A percentile compares a stretch with the other conserved stretches of the same genome.
phyloP scores from a whole-genome alignment of 371 early-diverging fungal genomes.

The Rhizopus sp. region DNA sequence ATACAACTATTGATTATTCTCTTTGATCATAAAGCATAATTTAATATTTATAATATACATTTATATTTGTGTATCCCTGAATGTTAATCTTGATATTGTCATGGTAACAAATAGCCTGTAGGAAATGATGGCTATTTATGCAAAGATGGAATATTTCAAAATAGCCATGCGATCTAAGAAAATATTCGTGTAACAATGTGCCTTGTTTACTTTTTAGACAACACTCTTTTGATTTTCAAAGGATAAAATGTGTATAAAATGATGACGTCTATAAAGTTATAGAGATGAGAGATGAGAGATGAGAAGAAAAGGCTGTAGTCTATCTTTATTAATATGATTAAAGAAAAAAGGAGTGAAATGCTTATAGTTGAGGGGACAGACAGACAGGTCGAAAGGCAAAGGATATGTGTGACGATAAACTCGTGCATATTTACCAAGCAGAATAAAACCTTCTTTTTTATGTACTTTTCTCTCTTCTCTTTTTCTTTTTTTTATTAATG shows the following conservation, averaged over 20 bases:
- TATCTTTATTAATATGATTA: background rate
- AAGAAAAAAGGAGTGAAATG: conserved; percentile 6
- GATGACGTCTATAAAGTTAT: too few species aligned
- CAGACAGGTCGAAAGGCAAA: too few species aligned
- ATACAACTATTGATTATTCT: too few species aligned
- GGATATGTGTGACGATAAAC: conserved; percentile 17
- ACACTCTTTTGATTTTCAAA: too few species aligned
- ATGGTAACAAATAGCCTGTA: too few species aligned
- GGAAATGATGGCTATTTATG: too few species aligned
- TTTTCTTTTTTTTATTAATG: background rate
- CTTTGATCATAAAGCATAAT: too few species aligned
- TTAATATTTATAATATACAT: too few species aligned
- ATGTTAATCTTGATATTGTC: too few species aligned
- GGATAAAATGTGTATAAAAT: too few species aligned
- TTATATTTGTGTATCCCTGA: too few species aligned
- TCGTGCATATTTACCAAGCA: conserved; percentile 14
- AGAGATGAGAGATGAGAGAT: background rate
- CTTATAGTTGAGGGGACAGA: background rate
- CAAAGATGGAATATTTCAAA: background rate
- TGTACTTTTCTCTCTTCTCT: conserved; percentile 5
- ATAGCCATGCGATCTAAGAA: conserved; percentile 2
- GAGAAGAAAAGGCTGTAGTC: background rate
- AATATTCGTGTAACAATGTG: conserved; percentile 21
- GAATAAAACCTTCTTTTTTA: background rate
- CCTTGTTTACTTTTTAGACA: conserved; percentile 12